Base-by-base conservation (phyloP, 805 yeast species). In the Candida easanensis region DNA sequence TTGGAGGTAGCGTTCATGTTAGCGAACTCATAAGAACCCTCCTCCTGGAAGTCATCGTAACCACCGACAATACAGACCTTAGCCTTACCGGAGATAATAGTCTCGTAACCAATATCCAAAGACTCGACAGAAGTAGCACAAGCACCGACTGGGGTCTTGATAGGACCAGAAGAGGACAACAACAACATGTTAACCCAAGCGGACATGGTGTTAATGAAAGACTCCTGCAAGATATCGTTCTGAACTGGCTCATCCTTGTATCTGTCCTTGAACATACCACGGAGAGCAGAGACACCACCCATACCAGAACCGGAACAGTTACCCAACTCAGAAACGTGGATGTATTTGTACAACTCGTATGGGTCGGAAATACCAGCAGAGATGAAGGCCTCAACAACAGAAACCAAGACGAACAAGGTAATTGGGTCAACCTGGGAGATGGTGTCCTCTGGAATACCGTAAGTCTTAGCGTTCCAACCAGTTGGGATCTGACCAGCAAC, bases 111-210 rank as follows among this genome's bases (percentile, higher is more conserved):
- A 59, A 80, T 78, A 66, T 93, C 99, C 53, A 93, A 86, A 50
- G 99, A 93, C 74, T 93, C 99, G 49, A 93, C 85, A 44, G 99
- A 93, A 54, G 99, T 93, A 39, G 99, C 99, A 77, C 99, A 93
- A 32, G 99, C 99, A 73, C 96, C 99, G 44, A 93, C 99, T 41
- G 99, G 98, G 22, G 99, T 95, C 78, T 90, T 90, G 69, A 90
- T 89, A 49, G 99, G 99, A 70, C 99, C 99, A 46, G 97, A 88
- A 5, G 98, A 85, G 15, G 98, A 91, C 50, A 93, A 75, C 64
- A 95, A 74, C 75, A 93, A 78, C 99, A 93, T 93, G 64, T 93
- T 93, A 56, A 93, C 97, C 99, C 99, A 93, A 50, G 99, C 99
- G 50, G 96, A 78, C 97, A 93, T 91, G 41, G 98, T 93, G 76